Conservation (phyloP, 176 grass and related monocot genomes). For the Lolium perenne region DNA sequence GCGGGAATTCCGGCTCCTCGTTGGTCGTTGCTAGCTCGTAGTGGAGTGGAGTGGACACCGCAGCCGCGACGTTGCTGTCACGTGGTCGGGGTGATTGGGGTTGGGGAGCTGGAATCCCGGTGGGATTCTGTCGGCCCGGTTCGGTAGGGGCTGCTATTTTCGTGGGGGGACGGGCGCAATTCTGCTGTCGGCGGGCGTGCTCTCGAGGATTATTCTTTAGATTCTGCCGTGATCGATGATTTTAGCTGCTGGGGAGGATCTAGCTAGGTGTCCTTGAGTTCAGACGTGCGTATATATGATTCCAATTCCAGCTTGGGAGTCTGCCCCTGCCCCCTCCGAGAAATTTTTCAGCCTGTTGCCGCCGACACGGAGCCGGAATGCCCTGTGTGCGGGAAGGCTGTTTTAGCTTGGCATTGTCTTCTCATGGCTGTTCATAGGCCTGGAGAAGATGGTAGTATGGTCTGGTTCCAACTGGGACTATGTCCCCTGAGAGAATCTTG, state of each 20-base stretch:
- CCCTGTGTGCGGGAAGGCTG: no score
- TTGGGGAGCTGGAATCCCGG: constrained; percentile 7
- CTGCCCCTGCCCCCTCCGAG: no score
- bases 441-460: no score
- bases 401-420: no score
- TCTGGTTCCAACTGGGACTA: no score
- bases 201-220: not conserved
- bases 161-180: not conserved
- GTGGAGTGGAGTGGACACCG: not conserved
- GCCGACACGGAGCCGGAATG: no score
- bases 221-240: constrained; percentile 15
- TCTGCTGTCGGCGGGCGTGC: not conserved
- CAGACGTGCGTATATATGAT: not conserved
- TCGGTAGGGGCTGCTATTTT: not conserved
- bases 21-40: not conserved
- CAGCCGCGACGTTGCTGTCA: constrained; percentile 17
- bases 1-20: not conserved
- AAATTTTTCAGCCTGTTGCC: no score
- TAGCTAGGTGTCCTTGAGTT: not conserved
- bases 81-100: not conserved
- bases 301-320: no score
- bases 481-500: not conserved
- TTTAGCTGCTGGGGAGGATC: constrained; percentile 1
- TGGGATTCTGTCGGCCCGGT: not conserved
- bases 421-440: no score